Percentiles rank a stretch among this genome's conserved stretches.
These are phyloP conservation scores for Jaenimonas drosophilae DNA, from an alignment of 208 protist genomes.

Conservation along the genomic window DNA sequence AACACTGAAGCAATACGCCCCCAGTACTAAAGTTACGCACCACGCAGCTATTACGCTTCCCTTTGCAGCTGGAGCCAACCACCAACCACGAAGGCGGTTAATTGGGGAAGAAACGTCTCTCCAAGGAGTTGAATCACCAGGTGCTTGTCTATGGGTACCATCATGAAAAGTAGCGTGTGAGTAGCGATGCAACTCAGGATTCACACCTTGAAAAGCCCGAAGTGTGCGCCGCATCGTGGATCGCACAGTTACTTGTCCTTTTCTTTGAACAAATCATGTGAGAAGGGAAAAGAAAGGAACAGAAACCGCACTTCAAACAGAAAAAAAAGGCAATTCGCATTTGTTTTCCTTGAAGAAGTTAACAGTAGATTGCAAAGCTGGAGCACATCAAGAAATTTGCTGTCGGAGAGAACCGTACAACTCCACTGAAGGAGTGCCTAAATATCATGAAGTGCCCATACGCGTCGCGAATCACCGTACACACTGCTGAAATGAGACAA, in stretches of 20 bases:
- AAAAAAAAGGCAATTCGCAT: constrained; percentile 9
- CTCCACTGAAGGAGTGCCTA: too few relatives aligned
- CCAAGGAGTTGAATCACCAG: constrained; percentile 83
- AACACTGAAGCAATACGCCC: constrained; percentile 75
- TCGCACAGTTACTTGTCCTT: neutral
- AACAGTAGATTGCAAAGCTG: too few relatives aligned
- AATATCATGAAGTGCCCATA: too few relatives aligned
- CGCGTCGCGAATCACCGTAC: too few relatives aligned
- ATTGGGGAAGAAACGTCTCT: constrained; percentile 68
- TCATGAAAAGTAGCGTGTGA: constrained; percentile 81
- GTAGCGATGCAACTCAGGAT: constrained; percentile 74
- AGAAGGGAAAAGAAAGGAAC: constrained; percentile 2
- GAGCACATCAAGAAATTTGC: too few relatives aligned
- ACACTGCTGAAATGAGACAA: too few relatives aligned
- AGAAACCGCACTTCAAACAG: constrained; percentile 6
- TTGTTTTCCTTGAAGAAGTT: constrained; percentile 5
- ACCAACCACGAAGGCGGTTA: constrained; percentile 63
- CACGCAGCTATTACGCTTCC: constrained; percentile 75
- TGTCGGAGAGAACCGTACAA: too few relatives aligned
- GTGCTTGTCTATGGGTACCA: constrained; percentile 69
- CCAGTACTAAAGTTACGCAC: constrained; percentile 63
- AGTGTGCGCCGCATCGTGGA: constrained; percentile 7
- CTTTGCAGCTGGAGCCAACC: constrained; percentile 70
- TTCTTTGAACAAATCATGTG: neutral
- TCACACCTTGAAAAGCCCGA: constrained; percentile 20